Conservation (phyloP, 768 basidiomycete species). For the Phaeotremella skinneri region DNA sequence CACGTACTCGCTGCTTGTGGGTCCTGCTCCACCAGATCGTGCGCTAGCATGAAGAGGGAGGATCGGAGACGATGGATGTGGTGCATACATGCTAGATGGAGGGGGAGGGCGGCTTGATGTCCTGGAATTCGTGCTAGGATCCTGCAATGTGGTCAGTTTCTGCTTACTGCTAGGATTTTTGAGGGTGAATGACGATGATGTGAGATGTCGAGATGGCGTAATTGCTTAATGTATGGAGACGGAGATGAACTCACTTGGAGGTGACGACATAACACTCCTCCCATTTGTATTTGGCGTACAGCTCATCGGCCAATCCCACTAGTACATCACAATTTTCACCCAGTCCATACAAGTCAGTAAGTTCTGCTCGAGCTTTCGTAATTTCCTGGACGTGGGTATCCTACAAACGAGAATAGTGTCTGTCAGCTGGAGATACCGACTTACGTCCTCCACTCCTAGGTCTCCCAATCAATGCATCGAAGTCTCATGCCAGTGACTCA, state of each 20-base stretch:
- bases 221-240: not conserved
- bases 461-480: too few relatives aligned
- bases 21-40: conserved; percentile 90
- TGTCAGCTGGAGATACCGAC: not conserved
- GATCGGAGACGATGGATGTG: conserved; percentile 89
- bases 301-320: conserved; percentile 82
- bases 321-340: conserved; percentile 90
- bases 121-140: conserved; percentile 80
- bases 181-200: not conserved
- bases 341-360: conserved; percentile 78
- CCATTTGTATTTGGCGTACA: conserved; percentile 85
- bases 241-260: conserved; percentile 59
- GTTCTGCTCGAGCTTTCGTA: conserved; percentile 68
- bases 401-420: conserved; percentile 39
- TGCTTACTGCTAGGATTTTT: not conserved
- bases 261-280: conserved; percentile 92
- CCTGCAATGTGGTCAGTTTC: conserved; percentile 54
- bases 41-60: conserved; percentile 90
- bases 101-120: conserved; percentile 82
- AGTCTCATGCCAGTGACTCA: too few relatives aligned
- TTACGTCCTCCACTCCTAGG: too few relatives aligned
- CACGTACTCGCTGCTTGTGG: conserved; percentile 91
- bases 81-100: conserved; percentile 98
- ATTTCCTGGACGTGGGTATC: conserved; percentile 82
- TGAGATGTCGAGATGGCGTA: not conserved